Evolutionary conservation across 2,329 filamentous ascomycete genomes (phyloP).

Genomic region (Penicillium digitatum): DNA sequence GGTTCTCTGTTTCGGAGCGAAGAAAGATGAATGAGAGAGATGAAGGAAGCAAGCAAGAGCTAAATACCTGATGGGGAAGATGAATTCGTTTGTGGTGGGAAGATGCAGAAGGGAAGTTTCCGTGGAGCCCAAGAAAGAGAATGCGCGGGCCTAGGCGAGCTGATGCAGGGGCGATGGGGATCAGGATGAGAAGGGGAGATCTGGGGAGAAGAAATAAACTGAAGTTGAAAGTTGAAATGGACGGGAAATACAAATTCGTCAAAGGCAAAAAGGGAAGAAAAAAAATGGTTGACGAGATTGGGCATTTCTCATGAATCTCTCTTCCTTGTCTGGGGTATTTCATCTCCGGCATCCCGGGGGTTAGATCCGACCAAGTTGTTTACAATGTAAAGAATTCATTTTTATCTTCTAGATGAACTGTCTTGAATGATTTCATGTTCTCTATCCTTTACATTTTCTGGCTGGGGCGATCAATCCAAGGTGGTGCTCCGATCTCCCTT

Average conservation of each 20-base stretch:
- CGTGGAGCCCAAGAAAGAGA: slow-evolving; percentile 27
- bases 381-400: neutral
- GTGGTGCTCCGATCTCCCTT: neutral
- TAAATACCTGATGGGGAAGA: slow-evolving; percentile 20
- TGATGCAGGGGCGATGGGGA: slow-evolving; percentile 19
- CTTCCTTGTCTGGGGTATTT: slow-evolving; percentile 4
- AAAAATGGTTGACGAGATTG: neutral
- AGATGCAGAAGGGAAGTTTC: slow-evolving; percentile 26
- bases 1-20: slow-evolving; percentile 4
- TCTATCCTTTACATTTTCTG: neutral
- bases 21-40: slow-evolving; percentile 5
- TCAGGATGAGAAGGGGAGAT: slow-evolving; percentile 1
- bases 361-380: neutral
- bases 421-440: neutral
- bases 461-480: neutral
- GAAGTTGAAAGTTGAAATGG: neutral
- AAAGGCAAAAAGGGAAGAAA: neutral
- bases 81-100: slow-evolving; percentile 26
- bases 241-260: neutral
- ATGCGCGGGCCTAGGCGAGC: slow-evolving; percentile 26
- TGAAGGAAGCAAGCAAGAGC: slow-evolving; percentile 8
- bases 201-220: neutral
- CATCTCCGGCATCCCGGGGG: slow-evolving; percentile 4
- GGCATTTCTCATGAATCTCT: slow-evolving; percentile 1
- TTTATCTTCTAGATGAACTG: neutral